Evolutionary conservation across 768 basidiomycete species (phyloP).

Genomic region (Suillus placidus): DNA sequence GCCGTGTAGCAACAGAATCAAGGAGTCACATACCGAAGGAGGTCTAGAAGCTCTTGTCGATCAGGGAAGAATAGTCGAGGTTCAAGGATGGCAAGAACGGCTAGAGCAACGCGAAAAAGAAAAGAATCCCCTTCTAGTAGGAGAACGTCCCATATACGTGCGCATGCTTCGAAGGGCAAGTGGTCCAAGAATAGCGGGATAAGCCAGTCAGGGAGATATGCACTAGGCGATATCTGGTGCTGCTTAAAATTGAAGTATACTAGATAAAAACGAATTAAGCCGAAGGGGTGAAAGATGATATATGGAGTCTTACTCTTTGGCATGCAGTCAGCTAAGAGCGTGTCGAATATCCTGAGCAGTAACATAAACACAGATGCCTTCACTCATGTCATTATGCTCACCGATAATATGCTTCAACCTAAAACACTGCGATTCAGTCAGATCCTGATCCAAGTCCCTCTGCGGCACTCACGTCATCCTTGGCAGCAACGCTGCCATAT

Average conservation of each 20-base stretch:
- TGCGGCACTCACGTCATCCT: conserved; percentile 71
- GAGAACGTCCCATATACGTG: conserved; percentile 86
- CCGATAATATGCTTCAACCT: conserved; percentile 94
- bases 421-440: conserved; percentile 29
- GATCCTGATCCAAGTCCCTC: conserved; percentile 22
- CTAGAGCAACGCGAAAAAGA: conserved; percentile 83
- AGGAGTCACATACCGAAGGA: conserved; percentile 58
- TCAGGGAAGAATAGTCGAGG: conserved; percentile 90
- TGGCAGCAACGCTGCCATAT: conserved; percentile 68
- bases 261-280: conserved; percentile 30
- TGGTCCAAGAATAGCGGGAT: conserved; percentile 81
- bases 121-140: conserved; percentile 90
- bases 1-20: conserved; percentile 16
- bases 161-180: conserved; percentile 89
- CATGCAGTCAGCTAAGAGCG: conserved; percentile 89
- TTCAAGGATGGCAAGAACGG: conserved; percentile 80
- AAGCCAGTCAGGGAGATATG: conserved; percentile 86
- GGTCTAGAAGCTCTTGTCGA: conserved; percentile 70
- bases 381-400: conserved; percentile 29
- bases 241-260: conserved; percentile 96
- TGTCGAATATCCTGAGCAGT: conserved; percentile 79
- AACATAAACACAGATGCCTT: background rate
- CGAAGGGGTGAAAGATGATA: background rate
- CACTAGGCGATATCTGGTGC: conserved; percentile 82
- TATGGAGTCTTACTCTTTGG: conserved; percentile 69